Conservation (phyloP, 495 filamentous ascomycete species). For the Annulohypoxylon bovei region DNA sequence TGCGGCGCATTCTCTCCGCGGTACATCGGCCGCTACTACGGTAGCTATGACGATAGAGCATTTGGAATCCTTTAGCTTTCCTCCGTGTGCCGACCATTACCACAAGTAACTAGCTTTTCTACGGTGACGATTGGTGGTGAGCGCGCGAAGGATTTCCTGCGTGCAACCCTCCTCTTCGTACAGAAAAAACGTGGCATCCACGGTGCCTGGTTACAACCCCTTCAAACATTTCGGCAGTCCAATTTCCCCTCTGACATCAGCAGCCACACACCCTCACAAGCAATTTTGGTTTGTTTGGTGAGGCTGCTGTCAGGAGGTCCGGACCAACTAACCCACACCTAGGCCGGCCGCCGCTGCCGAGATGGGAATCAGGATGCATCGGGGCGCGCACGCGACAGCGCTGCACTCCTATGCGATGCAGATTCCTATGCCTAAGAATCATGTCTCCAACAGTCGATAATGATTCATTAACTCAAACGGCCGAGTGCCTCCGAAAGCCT, state of each 20-base stretch:
- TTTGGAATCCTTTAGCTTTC: conserved; percentile 26
- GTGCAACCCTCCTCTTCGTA: conserved; percentile 36
- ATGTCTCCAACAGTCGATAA: not conserved
- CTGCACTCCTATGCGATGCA: conserved; percentile 30
- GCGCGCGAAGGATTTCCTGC: conserved; percentile 31
- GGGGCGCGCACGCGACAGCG: conserved; percentile 2
- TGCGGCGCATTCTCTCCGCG: conserved; percentile 10
- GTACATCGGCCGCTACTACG: conserved; percentile 4
- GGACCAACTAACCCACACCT: conserved; percentile 6
- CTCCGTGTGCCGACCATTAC: conserved; percentile 18
- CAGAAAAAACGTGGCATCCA: conserved; percentile 43
- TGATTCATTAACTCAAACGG: conserved; percentile 14
- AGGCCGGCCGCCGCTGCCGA: conserved; percentile 1
- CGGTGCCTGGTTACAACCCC: conserved; percentile 39
- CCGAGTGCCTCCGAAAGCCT: conserved; percentile 22
- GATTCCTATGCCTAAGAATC: not conserved
- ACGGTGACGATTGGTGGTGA: conserved; percentile 18
- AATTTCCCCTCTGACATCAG: conserved; percentile 40
- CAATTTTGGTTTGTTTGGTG: not conserved
- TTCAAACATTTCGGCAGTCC: conserved; percentile 38
- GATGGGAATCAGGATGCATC: not conserved
- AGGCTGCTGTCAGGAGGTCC: conserved; percentile 1
- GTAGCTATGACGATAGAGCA: conserved; percentile 10
- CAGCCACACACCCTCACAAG: conserved; percentile 26
- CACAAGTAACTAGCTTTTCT: conserved; percentile 8